These are phyloP conservation scores for Deakozyma indianensis DNA, from an alignment of 805 yeast genomes.

Conservation along the genomic window DNA sequence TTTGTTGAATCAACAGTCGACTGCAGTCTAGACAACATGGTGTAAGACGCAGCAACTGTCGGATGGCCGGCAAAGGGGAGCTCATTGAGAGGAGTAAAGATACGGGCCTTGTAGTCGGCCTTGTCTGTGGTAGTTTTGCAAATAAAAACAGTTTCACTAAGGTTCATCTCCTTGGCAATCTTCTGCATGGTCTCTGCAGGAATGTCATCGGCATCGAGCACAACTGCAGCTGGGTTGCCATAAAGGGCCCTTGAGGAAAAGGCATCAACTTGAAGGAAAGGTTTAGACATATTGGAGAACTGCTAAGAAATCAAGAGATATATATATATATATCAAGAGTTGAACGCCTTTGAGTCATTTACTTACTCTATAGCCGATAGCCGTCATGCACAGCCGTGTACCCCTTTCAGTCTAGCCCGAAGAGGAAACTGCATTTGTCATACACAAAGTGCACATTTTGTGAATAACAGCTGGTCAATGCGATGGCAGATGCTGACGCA, in stretches of 20 bases:
- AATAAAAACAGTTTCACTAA: conserved; percentile 45
- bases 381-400: too few species aligned
- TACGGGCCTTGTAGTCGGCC: conserved; percentile 36
- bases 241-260: conserved; percentile 26
- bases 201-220: conserved; percentile 28
- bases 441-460: too few species aligned
- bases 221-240: conserved; percentile 46
- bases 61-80: conserved; percentile 57
- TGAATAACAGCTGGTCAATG: too few species aligned
- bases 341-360: too few species aligned
- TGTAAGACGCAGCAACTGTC: conserved; percentile 30
- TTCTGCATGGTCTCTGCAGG: conserved; percentile 28
- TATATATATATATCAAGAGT: too few species aligned
- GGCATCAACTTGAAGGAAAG: conserved; percentile 24
- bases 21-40: conserved; percentile 19
- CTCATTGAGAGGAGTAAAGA: conserved; percentile 33
- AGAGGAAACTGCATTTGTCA: too few species aligned
- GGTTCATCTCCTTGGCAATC: conserved; percentile 45
- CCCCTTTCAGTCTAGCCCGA: too few species aligned
- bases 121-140: conserved; percentile 23
- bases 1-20: conserved; percentile 14
- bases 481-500: too few species aligned
- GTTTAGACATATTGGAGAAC: not conserved
- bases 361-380: too few species aligned
- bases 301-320: not conserved